phyloP scores from a whole-genome alignment of 129 eudicot genomes.

The Mikania micrantha region DNA sequence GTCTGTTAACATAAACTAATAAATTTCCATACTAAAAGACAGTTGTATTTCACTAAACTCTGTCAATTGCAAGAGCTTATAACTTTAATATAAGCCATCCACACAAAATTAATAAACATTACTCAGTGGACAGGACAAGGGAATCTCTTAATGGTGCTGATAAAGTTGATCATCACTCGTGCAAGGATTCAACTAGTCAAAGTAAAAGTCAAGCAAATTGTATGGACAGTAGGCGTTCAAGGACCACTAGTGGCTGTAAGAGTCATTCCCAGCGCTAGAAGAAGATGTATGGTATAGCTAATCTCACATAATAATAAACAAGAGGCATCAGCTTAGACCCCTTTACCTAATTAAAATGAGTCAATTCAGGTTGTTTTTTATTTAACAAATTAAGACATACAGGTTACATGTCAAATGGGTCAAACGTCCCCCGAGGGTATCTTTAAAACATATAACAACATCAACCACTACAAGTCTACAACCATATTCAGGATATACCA shows the following conservation, averaged over 20 bases:
- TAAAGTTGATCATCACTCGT: conserved; percentile 23
- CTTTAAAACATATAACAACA: neutral
- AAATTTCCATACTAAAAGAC: conserved; percentile 27
- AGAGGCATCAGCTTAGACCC: neutral
- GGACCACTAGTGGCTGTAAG: conserved; percentile 18
- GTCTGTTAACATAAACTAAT: conserved; percentile 21
- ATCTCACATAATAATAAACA: conserved; percentile 6
- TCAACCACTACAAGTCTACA: too few species aligned
- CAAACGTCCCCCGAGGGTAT: neutral
- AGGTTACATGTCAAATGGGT: neutral
- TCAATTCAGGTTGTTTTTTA: neutral
- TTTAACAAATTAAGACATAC: neutral
- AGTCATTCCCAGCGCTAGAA: conserved; percentile 16
- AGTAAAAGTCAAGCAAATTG: conserved; percentile 40
- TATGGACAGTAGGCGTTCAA: conserved; percentile 36
- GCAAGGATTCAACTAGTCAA: conserved; percentile 27
- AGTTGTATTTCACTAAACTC: conserved; percentile 48
- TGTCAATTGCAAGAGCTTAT: conserved; percentile 38
- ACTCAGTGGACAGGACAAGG: conserved; percentile 57
- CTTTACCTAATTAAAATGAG: neutral
- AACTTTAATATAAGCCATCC: conserved; percentile 34
- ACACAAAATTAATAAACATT: conserved; percentile 29
- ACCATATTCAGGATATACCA: too few species aligned
- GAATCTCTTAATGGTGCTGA: conserved; percentile 35
- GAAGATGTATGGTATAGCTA: conserved; percentile 14